These are phyloP conservation scores for Pochonia chlamydosporia DNA, from an alignment of 2,329 filamentous ascomycete genomes.

Conservation along the genomic window DNA sequence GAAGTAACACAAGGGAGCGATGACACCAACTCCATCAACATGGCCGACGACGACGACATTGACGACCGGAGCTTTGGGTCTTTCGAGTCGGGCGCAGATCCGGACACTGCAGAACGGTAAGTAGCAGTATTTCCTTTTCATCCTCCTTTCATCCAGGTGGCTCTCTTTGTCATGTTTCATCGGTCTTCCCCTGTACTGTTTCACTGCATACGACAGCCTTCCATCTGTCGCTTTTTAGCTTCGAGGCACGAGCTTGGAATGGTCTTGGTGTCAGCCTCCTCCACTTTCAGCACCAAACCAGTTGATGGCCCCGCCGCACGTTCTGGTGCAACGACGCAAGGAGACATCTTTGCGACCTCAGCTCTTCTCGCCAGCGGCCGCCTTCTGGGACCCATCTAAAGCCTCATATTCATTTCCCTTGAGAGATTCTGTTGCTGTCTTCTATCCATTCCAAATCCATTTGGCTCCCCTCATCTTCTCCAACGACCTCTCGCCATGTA, in stretches of 20 bases:
- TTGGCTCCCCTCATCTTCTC: background rate
- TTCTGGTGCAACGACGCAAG: background rate
- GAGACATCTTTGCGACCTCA: background rate
- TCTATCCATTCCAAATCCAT: no score
- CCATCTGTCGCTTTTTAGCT: background rate
- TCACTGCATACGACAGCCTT: background rate
- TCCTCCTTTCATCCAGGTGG: background rate
- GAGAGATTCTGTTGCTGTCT: background rate
- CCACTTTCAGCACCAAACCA: background rate
- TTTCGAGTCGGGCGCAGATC: conserved; percentile 25
- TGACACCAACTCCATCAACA: conserved; percentile 20
- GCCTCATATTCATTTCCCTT: background rate
- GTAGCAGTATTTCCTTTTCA: background rate
- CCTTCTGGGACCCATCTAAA: background rate
- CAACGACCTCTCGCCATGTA: background rate
- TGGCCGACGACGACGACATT: conserved; percentile 26
- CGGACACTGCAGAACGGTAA: conserved; percentile 15
- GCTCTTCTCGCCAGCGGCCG: background rate
- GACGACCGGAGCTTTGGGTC: conserved; percentile 27
- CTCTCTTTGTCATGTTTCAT: background rate
- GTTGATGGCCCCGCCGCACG: background rate
- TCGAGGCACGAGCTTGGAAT: background rate
- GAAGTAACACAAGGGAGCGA: conserved; percentile 31
- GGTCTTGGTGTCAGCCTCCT: background rate
- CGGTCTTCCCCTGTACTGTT: background rate